These are phyloP conservation scores for Dendrostoma leiphaemia DNA, from an alignment of 2,329 filamentous ascomycete species.

Conservation along the genomic window DNA sequence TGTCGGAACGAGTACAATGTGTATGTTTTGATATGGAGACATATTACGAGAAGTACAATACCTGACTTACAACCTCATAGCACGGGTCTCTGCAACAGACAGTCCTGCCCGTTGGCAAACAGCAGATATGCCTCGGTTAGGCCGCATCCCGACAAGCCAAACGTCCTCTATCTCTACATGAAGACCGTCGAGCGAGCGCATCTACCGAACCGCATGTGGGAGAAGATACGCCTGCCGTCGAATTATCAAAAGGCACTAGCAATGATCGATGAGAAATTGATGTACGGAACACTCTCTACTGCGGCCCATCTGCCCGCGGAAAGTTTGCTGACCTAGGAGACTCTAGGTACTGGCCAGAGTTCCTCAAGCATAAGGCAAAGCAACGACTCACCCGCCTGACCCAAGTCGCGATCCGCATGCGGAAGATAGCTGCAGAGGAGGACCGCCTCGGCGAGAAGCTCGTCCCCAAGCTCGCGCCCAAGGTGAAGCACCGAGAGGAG, in stretches of 20 bases:
- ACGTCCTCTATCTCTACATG: conserved; percentile 84
- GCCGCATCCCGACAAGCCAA: conserved; percentile 57
- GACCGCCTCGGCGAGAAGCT: conserved; percentile 84
- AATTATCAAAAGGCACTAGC: conserved; percentile 90
- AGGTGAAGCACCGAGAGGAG: conserved; percentile 75
- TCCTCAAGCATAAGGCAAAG: conserved; percentile 91
- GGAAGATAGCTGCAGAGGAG: conserved; percentile 82
- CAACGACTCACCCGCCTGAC: conserved; percentile 89
- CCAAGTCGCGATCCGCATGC: conserved; percentile 81
- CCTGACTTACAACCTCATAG: background rate
- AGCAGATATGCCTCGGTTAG: conserved; percentile 90
- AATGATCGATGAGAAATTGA: conserved; percentile 80
- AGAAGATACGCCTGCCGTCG: conserved; percentile 81
- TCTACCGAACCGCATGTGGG: conserved; percentile 90
- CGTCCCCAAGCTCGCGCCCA: conserved; percentile 87
- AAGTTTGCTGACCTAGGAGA: background rate
- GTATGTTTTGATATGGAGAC: background rate
- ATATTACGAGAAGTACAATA: background rate
- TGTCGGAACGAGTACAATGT: conserved; percentile 95
- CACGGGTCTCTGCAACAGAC: conserved; percentile 77
- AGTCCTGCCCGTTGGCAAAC: conserved; percentile 89
- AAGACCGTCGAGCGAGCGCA: conserved; percentile 90
- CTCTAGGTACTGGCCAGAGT: conserved; percentile 70
- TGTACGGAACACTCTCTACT: conserved; percentile 52
- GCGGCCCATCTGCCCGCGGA: background rate